A percentile compares a stretch with the other conserved stretches of the same genome.
Evolutionary conservation across 2,329 filamentous ascomycete species (phyloP).

Genomic region (Juglanconis sp.): DNA sequence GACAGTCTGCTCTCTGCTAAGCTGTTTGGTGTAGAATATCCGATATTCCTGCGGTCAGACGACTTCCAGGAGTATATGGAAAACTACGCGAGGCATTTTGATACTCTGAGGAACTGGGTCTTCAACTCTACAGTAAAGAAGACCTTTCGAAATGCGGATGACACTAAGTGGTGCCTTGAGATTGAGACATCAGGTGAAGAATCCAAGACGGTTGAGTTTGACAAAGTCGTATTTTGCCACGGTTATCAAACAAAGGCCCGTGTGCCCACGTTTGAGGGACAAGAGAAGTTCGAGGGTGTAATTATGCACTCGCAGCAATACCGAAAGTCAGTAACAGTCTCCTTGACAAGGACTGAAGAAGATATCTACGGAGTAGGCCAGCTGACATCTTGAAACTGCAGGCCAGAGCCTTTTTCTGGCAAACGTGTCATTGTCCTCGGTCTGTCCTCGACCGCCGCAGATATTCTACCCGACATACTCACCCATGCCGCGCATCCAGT

Average conservation of each 20-base stretch:
- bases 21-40: conserved; percentile 3
- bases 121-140: conserved; percentile 23
- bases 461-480: conserved; percentile 17
- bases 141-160: conserved; percentile 21
- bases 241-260: conserved; percentile 12
- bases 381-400: neutral
- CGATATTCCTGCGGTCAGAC: conserved; percentile 9
- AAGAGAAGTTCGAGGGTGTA: conserved; percentile 14
- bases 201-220: conserved; percentile 21
- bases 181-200: conserved; percentile 20
- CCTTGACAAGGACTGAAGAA: neutral
- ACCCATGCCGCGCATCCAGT: conserved; percentile 13
- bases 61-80: conserved; percentile 32
- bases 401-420: conserved; percentile 13
- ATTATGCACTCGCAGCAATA: conserved; percentile 18
- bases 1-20: neutral
- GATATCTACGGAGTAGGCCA: neutral
- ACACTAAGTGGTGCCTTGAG: conserved; percentile 27
- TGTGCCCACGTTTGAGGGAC: conserved; percentile 15
- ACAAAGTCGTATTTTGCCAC: conserved; percentile 20
- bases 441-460: conserved; percentile 18
- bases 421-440: conserved; percentile 20
- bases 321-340: conserved; percentile 2
- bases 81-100: conserved; percentile 31
- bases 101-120: conserved; percentile 24